Conservation (phyloP, 768 basidiomycete genomes). For the Termitomyces sp. region DNA sequence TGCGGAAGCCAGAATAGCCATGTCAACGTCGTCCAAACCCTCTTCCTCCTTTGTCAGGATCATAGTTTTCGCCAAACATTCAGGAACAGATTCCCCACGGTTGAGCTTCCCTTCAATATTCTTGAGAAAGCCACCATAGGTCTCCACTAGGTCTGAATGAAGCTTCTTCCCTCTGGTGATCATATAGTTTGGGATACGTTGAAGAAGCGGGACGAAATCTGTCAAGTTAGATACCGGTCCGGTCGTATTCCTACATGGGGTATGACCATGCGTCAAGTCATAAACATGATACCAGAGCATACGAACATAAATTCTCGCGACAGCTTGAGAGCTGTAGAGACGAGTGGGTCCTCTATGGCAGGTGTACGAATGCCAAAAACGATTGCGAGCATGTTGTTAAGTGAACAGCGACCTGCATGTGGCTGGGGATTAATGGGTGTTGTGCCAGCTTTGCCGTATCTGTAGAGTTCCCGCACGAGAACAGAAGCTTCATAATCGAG, state of each 20-base stretch:
- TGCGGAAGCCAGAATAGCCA: constrained; percentile 32
- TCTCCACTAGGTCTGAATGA: constrained; percentile 29
- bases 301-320: constrained; percentile 41
- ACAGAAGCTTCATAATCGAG: constrained; percentile 35
- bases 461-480: constrained; percentile 31
- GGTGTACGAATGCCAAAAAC: constrained; percentile 37
- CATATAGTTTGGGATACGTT: constrained; percentile 31
- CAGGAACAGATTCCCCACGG: constrained; percentile 30
- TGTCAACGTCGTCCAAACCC: constrained; percentile 30
- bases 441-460: constrained; percentile 22
- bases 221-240: constrained; percentile 39
- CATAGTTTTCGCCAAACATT: constrained; percentile 37
- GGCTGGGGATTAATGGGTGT: constrained; percentile 32
- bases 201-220: constrained; percentile 39
- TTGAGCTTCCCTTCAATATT: constrained; percentile 30
- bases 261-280: constrained; percentile 2
- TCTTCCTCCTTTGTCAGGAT: constrained; percentile 28
- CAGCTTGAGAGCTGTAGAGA: constrained; percentile 27
- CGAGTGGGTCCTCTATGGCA: constrained; percentile 30
- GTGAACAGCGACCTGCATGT: constrained; percentile 31
- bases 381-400: constrained; percentile 41
- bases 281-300: not conserved
- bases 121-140: constrained; percentile 33
- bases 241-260: constrained; percentile 28
- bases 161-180: constrained; percentile 32